Conservation (phyloP, 2,329 filamentous ascomycete species). For the Exophiala calicioides region DNA sequence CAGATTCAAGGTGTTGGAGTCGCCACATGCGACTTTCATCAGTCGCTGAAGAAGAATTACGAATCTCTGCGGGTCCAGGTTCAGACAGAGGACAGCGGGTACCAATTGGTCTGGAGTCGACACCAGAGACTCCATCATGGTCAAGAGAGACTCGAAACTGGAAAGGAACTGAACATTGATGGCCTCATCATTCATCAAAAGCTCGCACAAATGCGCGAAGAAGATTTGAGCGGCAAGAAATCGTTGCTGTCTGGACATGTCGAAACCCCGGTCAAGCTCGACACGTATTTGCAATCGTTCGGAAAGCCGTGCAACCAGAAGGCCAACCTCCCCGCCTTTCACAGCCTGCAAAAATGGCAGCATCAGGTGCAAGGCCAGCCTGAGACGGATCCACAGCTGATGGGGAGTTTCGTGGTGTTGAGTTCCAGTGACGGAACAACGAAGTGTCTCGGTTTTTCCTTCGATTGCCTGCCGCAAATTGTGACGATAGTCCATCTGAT, state of each 20-base stretch:
- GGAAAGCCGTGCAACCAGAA: conserved; percentile 6
- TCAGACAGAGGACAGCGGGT: neutral
- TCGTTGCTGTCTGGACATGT: conserved; percentile 4
- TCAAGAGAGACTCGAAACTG: conserved; percentile 9
- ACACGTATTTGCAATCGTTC: conserved; percentile 8
- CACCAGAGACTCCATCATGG: neutral
- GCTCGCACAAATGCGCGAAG: conserved; percentile 6
- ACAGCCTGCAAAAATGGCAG: neutral
- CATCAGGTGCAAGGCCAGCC: neutral
- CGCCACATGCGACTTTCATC: neutral
- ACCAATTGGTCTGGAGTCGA: neutral
- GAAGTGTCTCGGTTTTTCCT: neutral
- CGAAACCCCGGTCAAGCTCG: conserved; percentile 6
- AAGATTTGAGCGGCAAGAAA: conserved; percentile 15
- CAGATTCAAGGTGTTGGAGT: conserved; percentile 2
- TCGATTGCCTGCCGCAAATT: neutral
- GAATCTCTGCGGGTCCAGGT: neutral
- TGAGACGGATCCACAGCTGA: conserved; percentile 2
- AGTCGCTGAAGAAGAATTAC: neutral
- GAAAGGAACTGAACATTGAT: neutral
- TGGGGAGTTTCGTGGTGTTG: neutral
- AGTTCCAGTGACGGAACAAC: too few species aligned
- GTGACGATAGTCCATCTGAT: neutral
- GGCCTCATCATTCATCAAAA: neutral
- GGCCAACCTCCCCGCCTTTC: neutral